Evolutionary conservation across 306 rosid genomes (phyloP).

Genomic region (Comarum palustre): DNA sequence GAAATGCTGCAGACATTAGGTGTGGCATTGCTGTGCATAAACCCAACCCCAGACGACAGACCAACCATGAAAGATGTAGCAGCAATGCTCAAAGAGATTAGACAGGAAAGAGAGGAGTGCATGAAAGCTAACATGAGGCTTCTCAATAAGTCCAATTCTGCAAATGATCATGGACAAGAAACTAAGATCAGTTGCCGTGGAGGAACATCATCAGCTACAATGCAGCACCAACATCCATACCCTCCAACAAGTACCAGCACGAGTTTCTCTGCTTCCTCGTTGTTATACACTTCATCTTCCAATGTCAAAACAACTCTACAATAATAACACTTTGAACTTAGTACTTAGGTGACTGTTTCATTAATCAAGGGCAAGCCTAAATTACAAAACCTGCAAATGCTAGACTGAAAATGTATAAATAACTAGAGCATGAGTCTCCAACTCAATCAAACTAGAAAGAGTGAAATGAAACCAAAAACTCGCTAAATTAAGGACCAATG

Average conservation of each 20-base stretch:
- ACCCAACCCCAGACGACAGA: conserved; percentile 59
- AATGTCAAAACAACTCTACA: conserved; percentile 29
- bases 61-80: conserved; percentile 88
- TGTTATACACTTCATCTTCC: conserved; percentile 37
- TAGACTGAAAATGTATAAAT: too few relatives aligned
- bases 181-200: conserved; percentile 14
- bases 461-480: too few relatives aligned
- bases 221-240: conserved; percentile 19
- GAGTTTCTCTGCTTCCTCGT: conserved; percentile 36
- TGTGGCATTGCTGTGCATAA: conserved; percentile 80
- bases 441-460: too few relatives aligned
- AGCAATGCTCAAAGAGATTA: conserved; percentile 73
- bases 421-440: too few relatives aligned
- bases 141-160: conserved; percentile 32
- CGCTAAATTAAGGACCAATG: too few relatives aligned
- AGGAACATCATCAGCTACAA: conserved; percentile 23
- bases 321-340: conserved; percentile 16
- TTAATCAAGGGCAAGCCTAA: too few relatives aligned
- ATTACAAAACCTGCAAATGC: too few relatives aligned
- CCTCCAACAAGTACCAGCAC: conserved; percentile 37
- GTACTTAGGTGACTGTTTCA: too few relatives aligned
- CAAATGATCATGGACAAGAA: conserved; percentile 34
- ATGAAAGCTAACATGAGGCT: conserved; percentile 47
- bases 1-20: conserved; percentile 75
- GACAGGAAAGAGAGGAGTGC: conserved; percentile 52